phyloP scores from a whole-genome alignment of 306 rosid genomes.

The Clitoria ternatea region DNA sequence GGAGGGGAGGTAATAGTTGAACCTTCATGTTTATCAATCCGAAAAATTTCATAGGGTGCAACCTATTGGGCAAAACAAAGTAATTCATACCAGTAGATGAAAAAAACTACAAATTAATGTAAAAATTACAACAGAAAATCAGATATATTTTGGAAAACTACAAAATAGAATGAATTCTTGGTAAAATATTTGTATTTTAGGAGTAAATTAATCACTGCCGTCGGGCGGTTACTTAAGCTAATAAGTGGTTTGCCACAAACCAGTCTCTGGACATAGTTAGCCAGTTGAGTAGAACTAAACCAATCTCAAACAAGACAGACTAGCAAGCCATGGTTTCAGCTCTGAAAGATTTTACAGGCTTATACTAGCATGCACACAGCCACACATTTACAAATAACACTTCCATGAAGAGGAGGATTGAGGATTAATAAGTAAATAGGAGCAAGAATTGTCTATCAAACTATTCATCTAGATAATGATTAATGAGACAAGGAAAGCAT shows the following conservation, averaged over 20 bases:
- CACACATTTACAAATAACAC: background rate
- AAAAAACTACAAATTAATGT: conserved; percentile 7
- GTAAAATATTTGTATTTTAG: too few species aligned
- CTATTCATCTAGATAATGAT: background rate
- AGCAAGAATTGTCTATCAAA: background rate
- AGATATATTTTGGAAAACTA: background rate
- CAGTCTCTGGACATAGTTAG: background rate
- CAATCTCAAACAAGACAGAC: background rate
- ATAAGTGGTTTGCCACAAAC: background rate
- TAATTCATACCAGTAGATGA: background rate
- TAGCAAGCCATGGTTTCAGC: background rate
- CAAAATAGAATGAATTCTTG: background rate
- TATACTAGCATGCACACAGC: background rate
- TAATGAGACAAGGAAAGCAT: background rate
- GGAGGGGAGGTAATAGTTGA: conserved; percentile 36
- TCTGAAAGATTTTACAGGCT: background rate
- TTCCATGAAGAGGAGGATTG: background rate
- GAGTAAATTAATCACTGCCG: background rate
- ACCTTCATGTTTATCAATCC: conserved; percentile 63
- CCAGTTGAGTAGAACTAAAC: background rate
- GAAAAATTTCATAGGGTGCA: conserved; percentile 68
- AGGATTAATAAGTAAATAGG: background rate
- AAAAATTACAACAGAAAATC: background rate
- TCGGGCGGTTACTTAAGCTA: background rate
- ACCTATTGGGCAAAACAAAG: conserved; percentile 44